phyloP scores from a whole-genome alignment of 257 asterid genomes.

The Paulownia fortunei region DNA sequence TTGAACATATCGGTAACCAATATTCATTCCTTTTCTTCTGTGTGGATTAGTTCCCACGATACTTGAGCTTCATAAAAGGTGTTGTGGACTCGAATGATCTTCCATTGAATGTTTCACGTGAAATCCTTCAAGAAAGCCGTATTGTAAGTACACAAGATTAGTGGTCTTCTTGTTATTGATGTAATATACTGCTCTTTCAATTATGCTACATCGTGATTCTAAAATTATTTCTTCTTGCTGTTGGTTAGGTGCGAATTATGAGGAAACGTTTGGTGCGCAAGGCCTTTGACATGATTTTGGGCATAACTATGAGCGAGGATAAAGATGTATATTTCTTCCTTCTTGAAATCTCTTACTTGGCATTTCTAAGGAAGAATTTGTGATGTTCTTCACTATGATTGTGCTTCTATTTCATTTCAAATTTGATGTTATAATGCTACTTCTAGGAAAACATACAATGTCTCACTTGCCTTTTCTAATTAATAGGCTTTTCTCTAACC shows the following conservation, averaged over 20 bases:
- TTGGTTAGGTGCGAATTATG: constrained; percentile 87
- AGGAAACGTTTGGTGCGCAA: constrained; percentile 97
- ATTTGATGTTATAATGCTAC: constrained; percentile 10
- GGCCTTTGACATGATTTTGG: constrained; percentile 98
- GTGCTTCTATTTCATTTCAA: constrained; percentile 16
- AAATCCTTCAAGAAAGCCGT: constrained; percentile 98
- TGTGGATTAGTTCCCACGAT: constrained; percentile 84
- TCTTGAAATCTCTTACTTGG: not conserved
- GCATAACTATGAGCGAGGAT: constrained; percentile 86
- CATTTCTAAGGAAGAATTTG: not conserved
- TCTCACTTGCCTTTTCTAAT: constrained; percentile 7
- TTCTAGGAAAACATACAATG: not conserved
- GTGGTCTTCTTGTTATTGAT: not conserved
- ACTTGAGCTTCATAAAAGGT: constrained; percentile 95
- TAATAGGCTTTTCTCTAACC: not conserved
- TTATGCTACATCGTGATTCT: constrained; percentile 15
- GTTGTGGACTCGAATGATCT: constrained; percentile 98
- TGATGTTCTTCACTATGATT: not conserved
- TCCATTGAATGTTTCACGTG: constrained; percentile 96
- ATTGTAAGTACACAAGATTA: constrained; percentile 67
- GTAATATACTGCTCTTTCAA: not conserved
- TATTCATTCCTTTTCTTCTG: constrained; percentile 29
- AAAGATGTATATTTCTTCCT: constrained; percentile 58
- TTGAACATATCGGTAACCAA: not conserved
- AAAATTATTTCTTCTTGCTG: constrained; percentile 12